phyloP scores from a whole-genome alignment of 176 grass and related monocot genomes.

The Avena atlantica region DNA sequence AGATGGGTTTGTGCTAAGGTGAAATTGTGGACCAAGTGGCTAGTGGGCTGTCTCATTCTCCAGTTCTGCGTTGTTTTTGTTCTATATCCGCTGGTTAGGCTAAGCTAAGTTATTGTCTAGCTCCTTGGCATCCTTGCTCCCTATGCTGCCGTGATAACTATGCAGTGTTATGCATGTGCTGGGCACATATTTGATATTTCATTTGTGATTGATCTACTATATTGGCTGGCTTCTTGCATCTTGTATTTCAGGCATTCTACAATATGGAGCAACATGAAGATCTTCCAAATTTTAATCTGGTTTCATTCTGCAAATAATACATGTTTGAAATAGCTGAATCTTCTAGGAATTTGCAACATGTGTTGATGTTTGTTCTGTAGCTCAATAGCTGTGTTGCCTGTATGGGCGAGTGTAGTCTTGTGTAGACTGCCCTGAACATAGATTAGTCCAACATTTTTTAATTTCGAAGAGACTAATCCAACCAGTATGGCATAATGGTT shows the following conservation, averaged over 20 bases:
- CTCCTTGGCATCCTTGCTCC: not conserved
- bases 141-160: not conserved
- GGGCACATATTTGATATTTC: not conserved
- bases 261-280: not conserved
- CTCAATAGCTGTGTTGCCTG: not conserved
- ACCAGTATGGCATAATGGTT: not conserved
- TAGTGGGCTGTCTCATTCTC: not conserved
- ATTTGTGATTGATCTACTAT: not conserved
- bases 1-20: not conserved
- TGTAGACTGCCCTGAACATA: not conserved
- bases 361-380: slow-evolving; percentile 3
- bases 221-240: not conserved
- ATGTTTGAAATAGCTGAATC: slow-evolving; percentile 6
- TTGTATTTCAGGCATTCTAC: slow-evolving; percentile 11
- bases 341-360: not conserved
- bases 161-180: slow-evolving; percentile 2
- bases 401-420: slow-evolving; percentile 8
- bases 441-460: not conserved
- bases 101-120: slow-evolving; percentile 12
- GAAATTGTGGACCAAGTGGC: not conserved
- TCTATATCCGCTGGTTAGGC: not conserved
- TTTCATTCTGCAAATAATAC: not conserved
- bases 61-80: not conserved
- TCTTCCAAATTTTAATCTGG: slow-evolving; percentile 16
- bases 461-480: not conserved